Evolutionary conservation across 805 yeast genomes (phyloP).

Genomic region (Monosporozyma aerobia): DNA sequence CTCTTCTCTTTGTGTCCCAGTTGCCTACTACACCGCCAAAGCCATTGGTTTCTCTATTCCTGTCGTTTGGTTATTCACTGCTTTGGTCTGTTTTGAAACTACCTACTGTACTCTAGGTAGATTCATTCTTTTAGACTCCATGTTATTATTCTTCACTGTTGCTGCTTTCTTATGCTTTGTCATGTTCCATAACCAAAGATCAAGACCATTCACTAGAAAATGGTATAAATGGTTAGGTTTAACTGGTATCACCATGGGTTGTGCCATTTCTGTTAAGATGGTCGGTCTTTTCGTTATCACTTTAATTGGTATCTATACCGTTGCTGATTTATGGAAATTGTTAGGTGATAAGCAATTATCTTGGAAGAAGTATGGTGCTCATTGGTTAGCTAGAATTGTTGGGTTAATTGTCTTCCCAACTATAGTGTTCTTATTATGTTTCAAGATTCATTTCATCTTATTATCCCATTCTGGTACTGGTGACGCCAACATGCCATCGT

Average conservation of each 20-base stretch:
- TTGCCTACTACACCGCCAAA: constrained; percentile 62
- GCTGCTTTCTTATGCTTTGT: constrained; percentile 55
- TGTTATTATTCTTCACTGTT: constrained; percentile 67
- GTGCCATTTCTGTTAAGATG: constrained; percentile 90
- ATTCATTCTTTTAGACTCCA: constrained; percentile 68
- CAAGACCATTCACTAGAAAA: constrained; percentile 49
- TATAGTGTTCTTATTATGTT: constrained; percentile 51
- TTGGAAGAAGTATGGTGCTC: constrained; percentile 41
- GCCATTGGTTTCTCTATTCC: constrained; percentile 42
- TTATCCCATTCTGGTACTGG: constrained; percentile 77
- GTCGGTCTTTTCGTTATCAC: constrained; percentile 89
- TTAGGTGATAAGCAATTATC: constrained; percentile 58
- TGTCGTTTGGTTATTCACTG: constrained; percentile 50
- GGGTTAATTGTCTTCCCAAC: constrained; percentile 58
- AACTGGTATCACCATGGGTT: constrained; percentile 82
- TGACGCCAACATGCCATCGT: constrained; percentile 67
- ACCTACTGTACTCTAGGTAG: constrained; percentile 62
- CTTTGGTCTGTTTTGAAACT: constrained; percentile 59
- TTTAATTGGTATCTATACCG: constrained; percentile 81
- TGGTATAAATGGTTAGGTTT: constrained; percentile 93
- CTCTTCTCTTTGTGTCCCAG: constrained; percentile 56
- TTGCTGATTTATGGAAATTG: constrained; percentile 77
- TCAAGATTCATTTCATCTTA: constrained; percentile 70
- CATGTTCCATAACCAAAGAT: constrained; percentile 42
- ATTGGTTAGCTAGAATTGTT: constrained; percentile 58